Evolutionary conservation across 2,329 filamentous ascomycete species (phyloP).

Genomic region (Hypomyces perniciosus): DNA sequence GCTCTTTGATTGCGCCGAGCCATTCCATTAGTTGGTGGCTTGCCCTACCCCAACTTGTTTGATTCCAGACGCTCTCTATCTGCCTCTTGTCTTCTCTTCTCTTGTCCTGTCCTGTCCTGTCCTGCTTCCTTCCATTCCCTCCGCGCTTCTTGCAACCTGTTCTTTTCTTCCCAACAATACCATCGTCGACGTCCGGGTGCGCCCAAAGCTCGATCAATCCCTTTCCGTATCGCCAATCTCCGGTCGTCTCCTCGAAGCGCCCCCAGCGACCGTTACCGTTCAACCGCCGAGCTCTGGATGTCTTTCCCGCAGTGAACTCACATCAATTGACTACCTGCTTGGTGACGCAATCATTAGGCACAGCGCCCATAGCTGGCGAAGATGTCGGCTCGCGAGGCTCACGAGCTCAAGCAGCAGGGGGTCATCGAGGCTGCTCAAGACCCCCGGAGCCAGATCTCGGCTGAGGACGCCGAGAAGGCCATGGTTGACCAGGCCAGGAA

Average conservation of each 20-base stretch:
- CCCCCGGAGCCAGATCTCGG: slow-evolving; percentile 59
- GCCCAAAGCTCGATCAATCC: background rate
- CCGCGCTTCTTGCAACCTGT: too few relatives aligned
- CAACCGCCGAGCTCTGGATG: slow-evolving; percentile 11
- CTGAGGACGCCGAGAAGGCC: slow-evolving; percentile 65
- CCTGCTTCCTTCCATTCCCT: background rate
- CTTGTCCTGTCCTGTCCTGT: background rate
- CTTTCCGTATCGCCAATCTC: background rate
- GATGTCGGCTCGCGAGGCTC: slow-evolving; percentile 31
- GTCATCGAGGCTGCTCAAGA: slow-evolving; percentile 71
- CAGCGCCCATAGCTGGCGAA: slow-evolving; percentile 13
- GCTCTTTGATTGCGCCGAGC: slow-evolving; percentile 8
- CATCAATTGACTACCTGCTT: slow-evolving; percentile 10
- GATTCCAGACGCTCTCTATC: slow-evolving; percentile 4
- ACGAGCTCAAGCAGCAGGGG: slow-evolving; percentile 75
- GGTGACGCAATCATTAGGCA: slow-evolving; percentile 3
- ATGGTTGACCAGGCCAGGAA: slow-evolving; percentile 73
- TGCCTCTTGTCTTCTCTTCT: slow-evolving; percentile 5
- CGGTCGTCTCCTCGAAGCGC: background rate
- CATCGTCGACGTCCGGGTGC: too few relatives aligned
- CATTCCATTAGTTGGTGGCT: slow-evolving; percentile 11
- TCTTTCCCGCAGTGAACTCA: slow-evolving; percentile 5
- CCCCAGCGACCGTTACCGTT: slow-evolving; percentile 8
- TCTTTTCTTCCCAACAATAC: too few relatives aligned
- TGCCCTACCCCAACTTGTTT: slow-evolving; percentile 4